Evolutionary conservation across 371 early-diverging fungal genomes (phyloP).

Genomic region (Capniomyces stellatus): DNA sequence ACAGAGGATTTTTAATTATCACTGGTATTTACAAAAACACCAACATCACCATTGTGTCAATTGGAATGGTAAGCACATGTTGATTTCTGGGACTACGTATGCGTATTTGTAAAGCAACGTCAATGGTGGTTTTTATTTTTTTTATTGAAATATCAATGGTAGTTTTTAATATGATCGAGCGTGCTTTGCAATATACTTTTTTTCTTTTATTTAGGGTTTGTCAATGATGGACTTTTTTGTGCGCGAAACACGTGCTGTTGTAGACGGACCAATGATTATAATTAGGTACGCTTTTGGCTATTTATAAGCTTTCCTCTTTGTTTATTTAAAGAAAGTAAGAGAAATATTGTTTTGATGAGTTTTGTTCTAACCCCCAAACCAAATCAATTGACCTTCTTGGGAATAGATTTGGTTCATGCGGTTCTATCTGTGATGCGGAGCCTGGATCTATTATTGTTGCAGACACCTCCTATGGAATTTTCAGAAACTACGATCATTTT

Average conservation of each 20-base stretch:
- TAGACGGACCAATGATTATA: slow-evolving; percentile 62
- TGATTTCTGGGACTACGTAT: no score
- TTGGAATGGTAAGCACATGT: slow-evolving; percentile 47
- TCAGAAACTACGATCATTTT: slow-evolving; percentile 66
- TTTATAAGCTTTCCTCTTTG: no score
- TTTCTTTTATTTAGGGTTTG: slow-evolving; percentile 33
- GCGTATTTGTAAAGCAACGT: no score
- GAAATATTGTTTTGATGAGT: no score
- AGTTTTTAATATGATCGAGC: no score
- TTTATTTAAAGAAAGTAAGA: no score
- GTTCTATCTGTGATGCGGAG: slow-evolving; percentile 42
- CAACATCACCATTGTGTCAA: slow-evolving; percentile 74
- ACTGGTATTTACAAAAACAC: slow-evolving; percentile 69
- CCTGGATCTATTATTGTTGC: slow-evolving; percentile 65
- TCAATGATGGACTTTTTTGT: slow-evolving; percentile 91
- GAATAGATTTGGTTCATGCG: slow-evolving; percentile 69
- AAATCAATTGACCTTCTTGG: background rate
- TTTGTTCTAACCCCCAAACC: no score
- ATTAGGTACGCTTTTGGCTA: slow-evolving; percentile 28
- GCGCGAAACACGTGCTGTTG: slow-evolving; percentile 72
- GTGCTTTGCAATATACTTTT: background rate
- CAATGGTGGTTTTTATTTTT: no score
- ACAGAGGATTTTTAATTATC: slow-evolving; percentile 78
- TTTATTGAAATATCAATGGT: no score
- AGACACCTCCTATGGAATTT: slow-evolving; percentile 43